Base-by-base conservation (phyloP, 768 basidiomycete genomes). In the Suillus hirtellus region DNA sequence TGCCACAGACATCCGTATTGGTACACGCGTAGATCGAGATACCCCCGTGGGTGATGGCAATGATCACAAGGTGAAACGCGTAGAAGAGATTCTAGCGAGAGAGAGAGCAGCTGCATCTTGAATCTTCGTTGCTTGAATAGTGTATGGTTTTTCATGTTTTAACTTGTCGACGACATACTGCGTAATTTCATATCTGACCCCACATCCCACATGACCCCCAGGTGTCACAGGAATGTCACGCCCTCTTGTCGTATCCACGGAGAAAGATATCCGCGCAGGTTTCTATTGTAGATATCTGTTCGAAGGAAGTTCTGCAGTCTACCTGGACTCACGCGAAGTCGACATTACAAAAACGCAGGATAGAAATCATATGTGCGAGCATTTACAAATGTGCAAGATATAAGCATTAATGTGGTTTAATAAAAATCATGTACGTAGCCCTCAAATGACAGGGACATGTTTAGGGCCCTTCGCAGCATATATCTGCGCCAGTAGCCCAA, bases 1-100 rank as follows among this genome's bases (percentile, higher is more conserved):
- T 60, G 92, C 92, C 12, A 96, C 96, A 14, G 96, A 99, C 77
- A 91, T 98, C 64, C 89, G 96, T 34, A 96, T 99, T 60, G 96
- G 96, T 49, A 98, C 96, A 1, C 87, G 96, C 53, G 82, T 84
- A 27, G 87, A 96, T 75, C 84, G 88, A 64, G 78, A 83, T 44
- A 82, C 89, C 19, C 75, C 77, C 5, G 80, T 82, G 1, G 90
- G 89, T 6, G 79, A 84, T 50, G 94, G 89, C 8, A 97, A 97
- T 67, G 86, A 86, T 24, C 79, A 78, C 60, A 98, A 99, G 72
- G 84, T 97, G 17, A 80, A 81, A 59, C 84, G 95, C 34, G 95
- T 99, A 9, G 81, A 91, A 67, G 89, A 89, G 54, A 92, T 97
- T 47, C 75, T 99, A 31, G 79, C 81, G 9, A 79, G 74, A 67